Percentiles rank a stretch among this genome's conserved stretches.
Conservation (phyloP, 768 basidiomycete species). For the Lanmaoa rubissima region DNA sequence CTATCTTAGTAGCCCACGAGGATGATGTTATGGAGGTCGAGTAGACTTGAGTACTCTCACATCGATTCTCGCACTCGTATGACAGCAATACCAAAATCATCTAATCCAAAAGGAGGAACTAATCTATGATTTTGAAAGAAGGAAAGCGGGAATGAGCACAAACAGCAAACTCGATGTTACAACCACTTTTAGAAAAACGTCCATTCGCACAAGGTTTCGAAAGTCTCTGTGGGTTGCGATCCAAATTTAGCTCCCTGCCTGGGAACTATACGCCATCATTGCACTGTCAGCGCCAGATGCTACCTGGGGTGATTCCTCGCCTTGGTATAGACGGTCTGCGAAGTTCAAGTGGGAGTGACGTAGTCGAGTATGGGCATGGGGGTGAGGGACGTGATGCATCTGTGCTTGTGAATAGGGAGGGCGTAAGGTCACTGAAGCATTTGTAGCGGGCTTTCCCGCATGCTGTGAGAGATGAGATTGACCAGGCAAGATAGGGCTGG, state of each 20-base stretch:
- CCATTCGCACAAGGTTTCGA: conserved; percentile 1
- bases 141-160: conserved; percentile 19
- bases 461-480: conserved; percentile 25
- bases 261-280: conserved; percentile 48
- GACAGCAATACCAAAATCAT: conserved; percentile 21
- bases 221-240: background rate
- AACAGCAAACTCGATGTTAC: conserved; percentile 20
- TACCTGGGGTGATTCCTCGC: conserved; percentile 26
- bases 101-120: conserved; percentile 23
- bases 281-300: conserved; percentile 37
- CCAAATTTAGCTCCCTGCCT: conserved; percentile 28
- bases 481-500: conserved; percentile 13
- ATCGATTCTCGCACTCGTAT: conserved; percentile 11
- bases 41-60: conserved; percentile 9
- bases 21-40: conserved; percentile 60
- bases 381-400: conserved; percentile 82
- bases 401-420: conserved; percentile 57
- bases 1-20: conserved; percentile 2
- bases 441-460: conserved; percentile 31
- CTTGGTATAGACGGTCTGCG: conserved; percentile 38
- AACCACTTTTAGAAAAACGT: conserved; percentile 8
- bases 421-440: conserved; percentile 48
- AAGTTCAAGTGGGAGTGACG: conserved; percentile 58
- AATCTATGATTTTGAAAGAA: conserved; percentile 25
- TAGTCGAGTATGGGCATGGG: conserved; percentile 74